Percentiles rank a stretch among this genome's conserved stretches.
phyloP scores from a whole-genome alignment of 1,284 basidiomycete genomes.

The Microbotryum lychnidis-dioicae region DNA sequence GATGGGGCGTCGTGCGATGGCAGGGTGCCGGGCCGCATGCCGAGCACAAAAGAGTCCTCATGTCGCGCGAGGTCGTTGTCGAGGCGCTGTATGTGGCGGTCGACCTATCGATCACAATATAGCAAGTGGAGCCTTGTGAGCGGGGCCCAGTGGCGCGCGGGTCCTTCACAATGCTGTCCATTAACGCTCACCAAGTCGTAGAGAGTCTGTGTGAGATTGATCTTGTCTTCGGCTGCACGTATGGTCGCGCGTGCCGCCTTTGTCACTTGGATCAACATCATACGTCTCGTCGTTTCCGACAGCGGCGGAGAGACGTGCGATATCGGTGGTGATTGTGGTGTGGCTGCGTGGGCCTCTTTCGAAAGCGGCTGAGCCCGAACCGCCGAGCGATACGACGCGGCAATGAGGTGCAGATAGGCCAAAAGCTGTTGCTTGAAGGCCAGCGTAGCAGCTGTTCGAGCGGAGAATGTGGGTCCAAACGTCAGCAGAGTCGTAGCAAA shows the following conservation, averaged over 20 bases:
- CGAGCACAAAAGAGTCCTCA: constrained; percentile 30
- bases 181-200: constrained; percentile 27
- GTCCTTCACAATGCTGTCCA: too few relatives aligned
- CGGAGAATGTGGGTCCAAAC: background rate
- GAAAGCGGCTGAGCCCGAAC: too few relatives aligned
- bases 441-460: background rate
- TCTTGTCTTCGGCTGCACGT: constrained; percentile 31
- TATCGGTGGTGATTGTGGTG: background rate
- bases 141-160: too few relatives aligned
- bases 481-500: background rate
- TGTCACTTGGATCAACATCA: constrained; percentile 3
- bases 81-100: constrained; percentile 34
- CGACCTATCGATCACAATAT: constrained; percentile 17
- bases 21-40: constrained; percentile 29
- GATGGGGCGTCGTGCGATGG: constrained; percentile 32
- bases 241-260: constrained; percentile 7
- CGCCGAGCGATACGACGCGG: too few relatives aligned
- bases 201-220: constrained; percentile 25
- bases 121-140: too few relatives aligned
- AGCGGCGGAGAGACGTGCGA: background rate
- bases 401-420: too few relatives aligned
- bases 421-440: too few relatives aligned
- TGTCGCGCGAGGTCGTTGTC: constrained; percentile 26
- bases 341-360: background rate
- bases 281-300: background rate